phyloP scores from a whole-genome alignment of 2,329 filamentous ascomycete species.

The Ceratocystis destructans region DNA sequence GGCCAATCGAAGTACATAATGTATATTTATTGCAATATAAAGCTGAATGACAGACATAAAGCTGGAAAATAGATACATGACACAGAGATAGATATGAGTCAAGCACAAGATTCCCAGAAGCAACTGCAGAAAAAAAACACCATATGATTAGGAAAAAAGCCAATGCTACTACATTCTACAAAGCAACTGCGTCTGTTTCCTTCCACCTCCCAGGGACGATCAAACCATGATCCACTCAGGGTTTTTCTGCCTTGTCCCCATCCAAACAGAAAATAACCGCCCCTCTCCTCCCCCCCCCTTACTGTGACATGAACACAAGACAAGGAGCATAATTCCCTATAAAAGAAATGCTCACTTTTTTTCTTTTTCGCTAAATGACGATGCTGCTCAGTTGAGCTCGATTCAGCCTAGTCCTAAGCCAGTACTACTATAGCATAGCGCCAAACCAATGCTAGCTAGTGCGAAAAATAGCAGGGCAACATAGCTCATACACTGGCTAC shows the following conservation, averaged over 20 bases:
- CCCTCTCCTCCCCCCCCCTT: background rate
- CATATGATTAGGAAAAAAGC: background rate
- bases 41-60: background rate
- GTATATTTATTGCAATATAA: background rate
- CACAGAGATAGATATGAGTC: background rate
- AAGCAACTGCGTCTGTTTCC: background rate
- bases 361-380: background rate
- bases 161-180: background rate
- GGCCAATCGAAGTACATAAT: background rate
- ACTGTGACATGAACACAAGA: background rate
- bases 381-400: background rate
- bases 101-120: background rate
- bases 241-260: background rate
- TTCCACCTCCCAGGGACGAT: background rate
- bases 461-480: background rate
- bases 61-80: background rate
- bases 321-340: background rate
- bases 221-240: background rate
- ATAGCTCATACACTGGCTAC: background rate
- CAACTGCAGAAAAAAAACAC: background rate
- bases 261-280: background rate
- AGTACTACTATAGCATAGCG: background rate
- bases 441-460: background rate
- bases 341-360: background rate
- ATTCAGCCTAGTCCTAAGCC: background rate